These are phyloP conservation scores for Ophiostoma piceae DNA, from an alignment of 2,329 filamentous ascomycete genomes.

Conservation along the genomic window DNA sequence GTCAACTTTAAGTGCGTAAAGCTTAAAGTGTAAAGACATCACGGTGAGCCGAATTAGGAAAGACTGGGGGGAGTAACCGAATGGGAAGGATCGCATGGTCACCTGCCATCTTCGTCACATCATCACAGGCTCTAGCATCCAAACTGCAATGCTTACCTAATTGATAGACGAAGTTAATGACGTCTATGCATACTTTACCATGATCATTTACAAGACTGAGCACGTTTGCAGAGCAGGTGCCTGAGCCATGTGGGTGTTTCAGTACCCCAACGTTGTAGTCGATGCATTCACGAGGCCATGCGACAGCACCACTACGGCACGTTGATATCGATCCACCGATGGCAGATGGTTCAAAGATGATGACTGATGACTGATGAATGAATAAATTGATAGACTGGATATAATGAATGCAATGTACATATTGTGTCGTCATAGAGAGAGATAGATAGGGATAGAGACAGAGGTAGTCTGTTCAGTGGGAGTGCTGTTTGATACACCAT, in stretches of 20 bases:
- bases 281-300: not conserved
- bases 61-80: not conserved
- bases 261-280: not conserved
- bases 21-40: not conserved
- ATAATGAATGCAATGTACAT: not conserved
- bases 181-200: not conserved
- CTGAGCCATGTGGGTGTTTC: conserved; percentile 7
- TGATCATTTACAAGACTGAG: not conserved
- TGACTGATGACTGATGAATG: no score
- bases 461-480: not conserved
- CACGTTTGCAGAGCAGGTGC: conserved; percentile 9
- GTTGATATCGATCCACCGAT: not conserved
- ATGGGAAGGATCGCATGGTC: not conserved
- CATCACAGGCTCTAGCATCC: not conserved
- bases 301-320: not conserved
- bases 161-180: not conserved
- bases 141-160: conserved; percentile 1
- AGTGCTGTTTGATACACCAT: not conserved
- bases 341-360: no score
- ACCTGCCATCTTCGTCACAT: not conserved
- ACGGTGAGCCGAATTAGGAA: not conserved
- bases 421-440: not conserved
- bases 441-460: no score
- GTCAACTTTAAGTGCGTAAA: no score
- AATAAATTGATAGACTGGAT: not conserved